A percentile compares a stretch with the other conserved stretches of the same genome.
These are phyloP conservation scores for Aureobasidium leucospermi DNA, from an alignment of 2,329 filamentous ascomycete species.

Conservation along the genomic window DNA sequence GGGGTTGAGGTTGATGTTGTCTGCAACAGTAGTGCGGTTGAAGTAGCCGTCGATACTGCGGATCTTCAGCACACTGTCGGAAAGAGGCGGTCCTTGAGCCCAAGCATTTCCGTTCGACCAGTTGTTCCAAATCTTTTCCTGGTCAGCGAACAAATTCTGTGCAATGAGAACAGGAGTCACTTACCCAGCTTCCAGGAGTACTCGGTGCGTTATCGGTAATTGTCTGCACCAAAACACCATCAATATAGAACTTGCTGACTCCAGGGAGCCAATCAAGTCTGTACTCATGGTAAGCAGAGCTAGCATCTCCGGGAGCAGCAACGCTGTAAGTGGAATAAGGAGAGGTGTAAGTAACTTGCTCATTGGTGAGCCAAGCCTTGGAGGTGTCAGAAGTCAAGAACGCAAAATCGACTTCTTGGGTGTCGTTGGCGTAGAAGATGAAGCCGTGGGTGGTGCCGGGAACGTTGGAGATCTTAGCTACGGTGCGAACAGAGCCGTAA, in stretches of 20 bases:
- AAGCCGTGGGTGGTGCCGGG: conserved; percentile 66
- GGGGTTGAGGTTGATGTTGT: neutral
- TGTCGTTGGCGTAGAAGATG: conserved; percentile 76
- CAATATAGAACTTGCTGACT: conserved; percentile 61
- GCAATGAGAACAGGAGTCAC: conserved; percentile 52
- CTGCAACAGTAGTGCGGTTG: conserved; percentile 7
- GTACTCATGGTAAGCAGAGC: conserved; percentile 69
- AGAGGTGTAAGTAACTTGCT: conserved; percentile 56
- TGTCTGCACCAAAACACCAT: conserved; percentile 53
- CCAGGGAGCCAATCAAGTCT: conserved; percentile 65
- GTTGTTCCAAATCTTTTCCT: conserved; percentile 57
- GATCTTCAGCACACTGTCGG: conserved; percentile 57
- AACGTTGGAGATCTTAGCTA: conserved; percentile 55
- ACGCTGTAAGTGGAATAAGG: conserved; percentile 55
- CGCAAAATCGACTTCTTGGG: conserved; percentile 75
- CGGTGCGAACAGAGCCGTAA: conserved; percentile 61
- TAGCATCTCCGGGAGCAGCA: conserved; percentile 50
- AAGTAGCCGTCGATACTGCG: conserved; percentile 65
- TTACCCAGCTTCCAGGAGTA: conserved; percentile 57
- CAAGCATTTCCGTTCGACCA: conserved; percentile 65
- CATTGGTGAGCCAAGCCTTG: conserved; percentile 43
- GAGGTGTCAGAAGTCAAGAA: conserved; percentile 12
- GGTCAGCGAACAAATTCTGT: too few relatives aligned
- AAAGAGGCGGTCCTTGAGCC: conserved; percentile 61
- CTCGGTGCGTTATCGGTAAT: conserved; percentile 42